Base-by-base conservation (phyloP, 129 eudicot species). In the Tanacetum coccineum region DNA sequence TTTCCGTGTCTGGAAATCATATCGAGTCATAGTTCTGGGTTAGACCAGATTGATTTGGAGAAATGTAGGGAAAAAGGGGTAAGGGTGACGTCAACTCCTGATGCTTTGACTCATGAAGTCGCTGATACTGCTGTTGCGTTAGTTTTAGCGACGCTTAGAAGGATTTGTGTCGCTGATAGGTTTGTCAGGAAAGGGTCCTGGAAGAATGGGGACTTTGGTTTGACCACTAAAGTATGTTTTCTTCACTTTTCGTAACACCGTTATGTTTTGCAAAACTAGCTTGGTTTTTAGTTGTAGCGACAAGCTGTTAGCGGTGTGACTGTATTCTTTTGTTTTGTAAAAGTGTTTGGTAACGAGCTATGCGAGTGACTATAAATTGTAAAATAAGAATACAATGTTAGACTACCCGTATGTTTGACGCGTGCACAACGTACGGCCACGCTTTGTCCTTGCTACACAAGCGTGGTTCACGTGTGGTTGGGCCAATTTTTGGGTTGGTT, bases 1-100 rank as follows among this genome's bases (percentile, higher is more conserved):
- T 67, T 93, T 53, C 92, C 98, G 42, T 82, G 65, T 53, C 66
- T 93, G 13, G 92, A 93, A 51, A 93, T 93, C 50, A 73, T 93
- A 2, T 81, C 98, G 20, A 87, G 89, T 56, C 85, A 78, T 78
- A 86, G 98, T 71, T 92, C 84, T 3, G 98, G 98, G 1, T 60
- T 93, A 75, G 92, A 93, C 68, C 76, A 86, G 74, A 80, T 93
- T 60, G 98, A 88, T 79, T 59, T 93, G 80, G 72, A 7, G 11
- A 88, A 82, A 76, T 93, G 98, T 28, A 76, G 52, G 67, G 92
- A 86, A 55, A 93, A 57, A 59, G 87, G 91, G 15, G 74, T 93
- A 52, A 84, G 83, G 81, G 96, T 88, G 66, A 86, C 92, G 6
- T 79, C 87, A 13, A 83, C 96, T 0, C 96, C 98, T n/a, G 96